Evolutionary conservation across 2,329 filamentous ascomycete species (phyloP).

Genomic region (Microdochium nivale): DNA sequence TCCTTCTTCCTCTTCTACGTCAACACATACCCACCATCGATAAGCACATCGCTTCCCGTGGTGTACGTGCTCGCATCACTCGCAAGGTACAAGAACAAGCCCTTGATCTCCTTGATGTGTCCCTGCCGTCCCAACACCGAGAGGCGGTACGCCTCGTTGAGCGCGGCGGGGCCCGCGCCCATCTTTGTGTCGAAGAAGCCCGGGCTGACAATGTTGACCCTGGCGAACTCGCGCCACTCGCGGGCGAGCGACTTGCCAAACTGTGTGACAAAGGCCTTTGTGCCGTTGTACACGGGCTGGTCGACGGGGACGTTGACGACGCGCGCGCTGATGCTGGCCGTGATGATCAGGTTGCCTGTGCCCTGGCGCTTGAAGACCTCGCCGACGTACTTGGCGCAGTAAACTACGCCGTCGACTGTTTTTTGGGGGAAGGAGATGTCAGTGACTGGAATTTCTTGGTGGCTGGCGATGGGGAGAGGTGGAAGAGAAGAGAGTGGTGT

Average conservation of each 20-base stretch:
- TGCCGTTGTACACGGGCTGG: conserved; percentile 47
- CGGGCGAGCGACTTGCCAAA: conserved; percentile 45
- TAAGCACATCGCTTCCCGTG: conserved; percentile 38
- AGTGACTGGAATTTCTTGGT: conserved; percentile 10
- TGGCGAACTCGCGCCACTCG: conserved; percentile 48
- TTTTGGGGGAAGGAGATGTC: conserved; percentile 1
- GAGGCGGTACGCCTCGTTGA: conserved; percentile 41
- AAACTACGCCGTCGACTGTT: conserved; percentile 35
- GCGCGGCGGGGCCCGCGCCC: conserved; percentile 31
- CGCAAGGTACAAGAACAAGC: conserved; percentile 43
- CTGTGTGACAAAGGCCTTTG: conserved; percentile 47
- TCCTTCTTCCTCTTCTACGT: too few species aligned
- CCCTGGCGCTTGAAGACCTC: conserved; percentile 32
- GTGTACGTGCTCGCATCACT: conserved; percentile 41
- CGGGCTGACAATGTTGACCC: conserved; percentile 45
- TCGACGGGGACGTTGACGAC: conserved; percentile 44
- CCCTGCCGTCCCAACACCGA: conserved; percentile 45
- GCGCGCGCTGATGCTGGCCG: conserved; percentile 32
- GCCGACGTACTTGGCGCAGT: conserved; percentile 32
- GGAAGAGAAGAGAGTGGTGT: conserved; percentile 5
- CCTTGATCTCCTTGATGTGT: conserved; percentile 58
- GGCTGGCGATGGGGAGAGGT: not conserved
- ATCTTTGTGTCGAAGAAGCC: conserved; percentile 49
- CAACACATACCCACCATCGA: conserved; percentile 28
- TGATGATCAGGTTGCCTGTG: conserved; percentile 42